Base-by-base conservation (phyloP, 139 green algal species). In the Astrephomene gubernaculifera region DNA sequence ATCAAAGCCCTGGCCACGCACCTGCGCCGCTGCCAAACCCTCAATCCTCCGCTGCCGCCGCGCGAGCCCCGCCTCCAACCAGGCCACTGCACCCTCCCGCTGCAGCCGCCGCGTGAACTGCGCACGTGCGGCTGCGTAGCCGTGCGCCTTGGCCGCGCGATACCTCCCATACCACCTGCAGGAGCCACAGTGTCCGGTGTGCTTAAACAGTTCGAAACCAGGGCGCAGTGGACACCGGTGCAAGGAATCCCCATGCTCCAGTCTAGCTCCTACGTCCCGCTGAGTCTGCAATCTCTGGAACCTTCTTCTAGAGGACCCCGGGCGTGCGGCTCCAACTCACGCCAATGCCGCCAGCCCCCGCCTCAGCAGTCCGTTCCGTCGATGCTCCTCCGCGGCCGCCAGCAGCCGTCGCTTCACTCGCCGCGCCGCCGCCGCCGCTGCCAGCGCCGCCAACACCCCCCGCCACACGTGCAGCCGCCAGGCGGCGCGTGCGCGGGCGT, bases 81-180 rank as follows among this genome's bases (percentile, higher is more conserved):
- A 88, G 38, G 65, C 35, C 39, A 57, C 67, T 41, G 78, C 87
- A 14, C 87, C 87, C 61, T 89, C 71, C 3, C 83, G 78, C 87
- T 79, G 83, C 78, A 91, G 83, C 45, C 45, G 63, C 31, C 38
- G 52, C 49, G 41, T 44, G 79, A 87, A 71, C 31, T 44, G 10
- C 7, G 36, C 71, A 3, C 44, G 79, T 9, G 87, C 87, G 1
- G 38, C 52, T 24, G 54, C 53, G 36, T 87, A 64, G 53, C 76
- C 87, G 4, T 41, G 70, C 0, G 43, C 63, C 53, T 91, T 91
- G 71, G 64, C 57, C 10, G 39, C 35, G 1, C 87, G 87, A n/a
- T 85, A 70, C 6, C 53, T 1, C 21, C 21, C 57, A 53, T 91
- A 91, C 87, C 83, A 85, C 7, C 87, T 88, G 75, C 43, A 60